Conservation (phyloP, 345 rosid species). For the Tarenaya hassleriana region DNA sequence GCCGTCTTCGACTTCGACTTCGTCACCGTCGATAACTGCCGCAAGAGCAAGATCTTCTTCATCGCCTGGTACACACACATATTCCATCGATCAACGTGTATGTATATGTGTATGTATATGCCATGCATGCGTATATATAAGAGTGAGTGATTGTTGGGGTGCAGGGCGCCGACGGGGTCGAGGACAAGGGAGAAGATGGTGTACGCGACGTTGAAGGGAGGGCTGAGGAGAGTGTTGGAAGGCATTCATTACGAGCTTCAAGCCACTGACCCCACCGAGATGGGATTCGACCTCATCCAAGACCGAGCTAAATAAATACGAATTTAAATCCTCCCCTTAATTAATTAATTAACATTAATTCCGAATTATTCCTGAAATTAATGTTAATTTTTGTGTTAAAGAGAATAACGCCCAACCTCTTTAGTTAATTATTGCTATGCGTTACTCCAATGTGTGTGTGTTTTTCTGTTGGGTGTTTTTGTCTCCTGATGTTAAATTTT, state of each 20-base stretch:
- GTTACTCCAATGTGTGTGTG: no score
- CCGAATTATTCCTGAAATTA: no score
- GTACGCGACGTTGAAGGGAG: slow-evolving; percentile 85
- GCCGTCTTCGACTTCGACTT: slow-evolving; percentile 94
- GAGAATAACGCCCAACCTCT: no score
- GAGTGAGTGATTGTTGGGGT: no score
- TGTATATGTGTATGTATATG: no score
- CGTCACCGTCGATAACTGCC: slow-evolving; percentile 82
- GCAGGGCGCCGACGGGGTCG: slow-evolving; percentile 81
- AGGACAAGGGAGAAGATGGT: slow-evolving; percentile 80
- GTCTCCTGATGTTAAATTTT: no score
- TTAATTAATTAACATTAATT: slow-evolving; percentile 20
- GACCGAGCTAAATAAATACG: slow-evolving; percentile 65
- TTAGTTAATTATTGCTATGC: no score
- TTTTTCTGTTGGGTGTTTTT: no score
- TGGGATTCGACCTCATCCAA: slow-evolving; percentile 79
- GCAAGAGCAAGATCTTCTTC: slow-evolving; percentile 98
- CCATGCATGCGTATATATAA: no score
- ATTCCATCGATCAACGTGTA: no score
- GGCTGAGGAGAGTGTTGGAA: slow-evolving; percentile 75
- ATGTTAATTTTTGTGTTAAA: no score
- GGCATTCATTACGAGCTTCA: slow-evolving; percentile 88
- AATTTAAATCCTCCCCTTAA: slow-evolving; percentile 8
- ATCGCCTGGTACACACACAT: slow-evolving; percentile 95
- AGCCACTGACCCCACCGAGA: slow-evolving; percentile 93